Evolutionary conservation across 768 basidiomycete genomes (phyloP).

Genomic region (Boletus rubescentipes): DNA sequence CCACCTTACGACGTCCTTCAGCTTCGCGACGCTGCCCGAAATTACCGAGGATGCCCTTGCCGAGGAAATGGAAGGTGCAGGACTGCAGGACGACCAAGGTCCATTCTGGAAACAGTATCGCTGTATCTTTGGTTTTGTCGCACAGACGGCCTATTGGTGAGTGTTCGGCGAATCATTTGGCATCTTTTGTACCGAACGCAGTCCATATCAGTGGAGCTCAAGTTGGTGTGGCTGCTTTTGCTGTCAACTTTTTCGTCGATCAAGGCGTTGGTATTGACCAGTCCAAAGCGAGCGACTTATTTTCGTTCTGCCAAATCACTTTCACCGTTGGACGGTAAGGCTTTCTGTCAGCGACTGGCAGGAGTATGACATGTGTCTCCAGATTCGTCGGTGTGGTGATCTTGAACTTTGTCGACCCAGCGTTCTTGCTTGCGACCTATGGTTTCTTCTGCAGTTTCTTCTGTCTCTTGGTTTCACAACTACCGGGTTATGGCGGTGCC

Average conservation of each 20-base stretch:
- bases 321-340: slow-evolving; percentile 59
- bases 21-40: slow-evolving; percentile 68
- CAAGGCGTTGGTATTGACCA: slow-evolving; percentile 54
- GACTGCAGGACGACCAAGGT: slow-evolving; percentile 41
- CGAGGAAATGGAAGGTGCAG: slow-evolving; percentile 45
- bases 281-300: slow-evolving; percentile 57
- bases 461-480: slow-evolving; percentile 47
- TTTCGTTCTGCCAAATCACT: slow-evolving; percentile 72
- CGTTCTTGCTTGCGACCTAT: slow-evolving; percentile 57
- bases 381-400: slow-evolving; percentile 63
- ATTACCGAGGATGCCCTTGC: slow-evolving; percentile 66
- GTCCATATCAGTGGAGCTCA: slow-evolving; percentile 49
- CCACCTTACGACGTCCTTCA: slow-evolving; percentile 19
- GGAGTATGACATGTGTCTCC: slow-evolving; percentile 15
- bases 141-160: slow-evolving; percentile 66
- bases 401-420: slow-evolving; percentile 64
- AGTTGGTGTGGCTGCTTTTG: slow-evolving; percentile 64
- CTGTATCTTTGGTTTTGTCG: slow-evolving; percentile 70
- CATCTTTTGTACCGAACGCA: background rate
- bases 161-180: slow-evolving; percentile 18
- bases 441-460: slow-evolving; percentile 52
- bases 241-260: slow-evolving; percentile 69
- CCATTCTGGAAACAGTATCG: slow-evolving; percentile 70
- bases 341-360: background rate
- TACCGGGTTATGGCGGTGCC: slow-evolving; percentile 54